Base-by-base conservation (phyloP, 2,329 filamentous ascomycete species). In the Tothia fuscella region DNA sequence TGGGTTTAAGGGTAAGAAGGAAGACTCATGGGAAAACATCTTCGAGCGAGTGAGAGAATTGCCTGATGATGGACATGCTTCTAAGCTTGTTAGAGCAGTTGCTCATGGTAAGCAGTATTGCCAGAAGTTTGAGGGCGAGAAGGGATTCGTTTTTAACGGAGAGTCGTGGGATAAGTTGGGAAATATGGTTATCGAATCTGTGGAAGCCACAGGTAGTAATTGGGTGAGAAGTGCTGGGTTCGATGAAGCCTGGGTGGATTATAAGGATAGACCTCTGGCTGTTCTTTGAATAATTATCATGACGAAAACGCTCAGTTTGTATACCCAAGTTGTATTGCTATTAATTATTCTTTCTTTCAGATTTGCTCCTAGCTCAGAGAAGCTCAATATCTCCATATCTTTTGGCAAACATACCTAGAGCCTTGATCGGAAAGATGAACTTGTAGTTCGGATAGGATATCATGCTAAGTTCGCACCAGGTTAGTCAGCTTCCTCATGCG, bases 401-500 rank as follows among this genome's bases (percentile, higher is more conserved):
- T 51, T 67, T 72, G 4, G 81, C 77, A 68, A 86, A 98, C 76
- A 95, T 81, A 4, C 91, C 91, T 49, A 98, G 61, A 2, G 91
- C 91, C 65, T 93, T 93, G 57, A 96, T 82, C 1, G 89, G 80
- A 62, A 95, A 98, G 45, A 82, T 83, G 59, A 94, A 91, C 67
- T 96, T 98, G 70, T 98, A 98, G 68, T 98, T 98, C 32, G 89
- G 89, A 56, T 98, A 98, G 1, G 86, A 91, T 50, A 98, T 98
- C 86, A 95, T 96, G 70, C 78, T 80, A 53, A 46, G 45, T 55
- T 46, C 58, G 53, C 25, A 43, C 51, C 32, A 48, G 43, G 44
- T 41, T 31, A 29, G 46, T 41, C 21, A 31, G n/a, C 4, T 12
- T 17, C 10, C 9, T 13, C 2, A 36, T n/a, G 16, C 9, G 22